Evolutionary conservation across 306 rosid species (phyloP), one percentile per base, ranked within the genome.

Genomic region (Vicia sativa): DNA sequence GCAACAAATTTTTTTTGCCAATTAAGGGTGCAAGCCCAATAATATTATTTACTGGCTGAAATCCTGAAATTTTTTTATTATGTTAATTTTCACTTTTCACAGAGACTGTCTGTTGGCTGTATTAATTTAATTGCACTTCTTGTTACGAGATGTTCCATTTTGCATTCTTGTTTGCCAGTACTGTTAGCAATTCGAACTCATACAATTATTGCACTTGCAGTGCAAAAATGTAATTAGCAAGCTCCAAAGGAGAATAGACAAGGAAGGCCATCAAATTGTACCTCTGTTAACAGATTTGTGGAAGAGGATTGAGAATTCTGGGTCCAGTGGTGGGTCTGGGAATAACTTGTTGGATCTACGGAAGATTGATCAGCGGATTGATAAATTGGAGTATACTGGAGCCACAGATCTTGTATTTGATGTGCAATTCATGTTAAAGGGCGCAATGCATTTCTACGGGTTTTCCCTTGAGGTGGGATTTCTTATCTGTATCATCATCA

Each of bases 161-260:
- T 29, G 13, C 46, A 43, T 34, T 46, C 12, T 61, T 65, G 71
- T 68, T 29, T 71, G 18, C 26, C n/a, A 70, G 59, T 18, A 43
- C 61, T 45, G 3, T 63, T 14, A n/a, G 59, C 34, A 49, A 49
- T 29, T 21, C 76, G 66, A 74, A 54, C 78, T 81, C 48, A 67
- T 43, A 43, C 43, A 42, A 39, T 74, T 75, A 72, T 25, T 73
- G 19, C 45, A 39, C 41, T 50, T 83, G 84, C 92, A 95, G 99
- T 95, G 96, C 84, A 95, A 95, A 83, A 91, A 77, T 81, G 99
- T 95, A 41, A 91, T 95, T 73, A 84, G 91, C 88, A 95, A 88
- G 87, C 84, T 95, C 49, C 99, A 95, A 75, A 87, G 92, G 83
- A 79, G 86, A 85, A 85, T 90, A 67, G 97, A 86, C 44, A 95